Evolutionary conservation across 2,329 filamentous ascomycete genomes (phyloP).

Genomic region (Scolecobasidium constrictum): DNA sequence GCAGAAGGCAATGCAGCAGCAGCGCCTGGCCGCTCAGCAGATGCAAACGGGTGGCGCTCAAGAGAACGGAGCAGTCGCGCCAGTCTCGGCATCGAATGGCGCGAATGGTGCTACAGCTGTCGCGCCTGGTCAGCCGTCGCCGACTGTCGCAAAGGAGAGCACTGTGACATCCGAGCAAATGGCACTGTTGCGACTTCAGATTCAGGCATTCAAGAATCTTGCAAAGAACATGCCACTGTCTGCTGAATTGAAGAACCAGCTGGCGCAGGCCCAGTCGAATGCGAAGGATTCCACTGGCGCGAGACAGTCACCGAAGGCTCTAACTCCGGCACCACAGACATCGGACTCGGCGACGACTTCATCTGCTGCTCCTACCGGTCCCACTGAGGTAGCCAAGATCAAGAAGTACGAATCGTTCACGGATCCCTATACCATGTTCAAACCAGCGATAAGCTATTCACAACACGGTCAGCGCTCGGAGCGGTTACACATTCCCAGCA

Average conservation of each 20-base stretch:
- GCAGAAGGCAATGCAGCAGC: slow-evolving; percentile 28
- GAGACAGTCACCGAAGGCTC: slow-evolving; percentile 34
- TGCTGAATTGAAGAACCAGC: slow-evolving; percentile 64
- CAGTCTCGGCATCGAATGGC: not conserved
- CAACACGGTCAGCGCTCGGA: slow-evolving; percentile 68
- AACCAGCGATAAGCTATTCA: slow-evolving; percentile 55
- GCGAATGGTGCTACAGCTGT: slow-evolving; percentile 6
- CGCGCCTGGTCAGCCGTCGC: not conserved
- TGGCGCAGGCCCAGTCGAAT: slow-evolving; percentile 60
- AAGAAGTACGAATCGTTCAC: slow-evolving; percentile 43
- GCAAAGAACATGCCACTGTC: slow-evolving; percentile 81
- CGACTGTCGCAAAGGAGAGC: not conserved
- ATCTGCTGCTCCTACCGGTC: slow-evolving; percentile 39
- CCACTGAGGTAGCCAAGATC: slow-evolving; percentile 24
- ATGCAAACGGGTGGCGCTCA: slow-evolving; percentile 34
- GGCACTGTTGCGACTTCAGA: slow-evolving; percentile 69
- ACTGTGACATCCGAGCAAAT: slow-evolving; percentile 44
- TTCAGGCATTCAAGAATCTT: slow-evolving; percentile 81
- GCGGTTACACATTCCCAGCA: slow-evolving; percentile 70
- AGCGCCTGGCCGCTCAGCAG: slow-evolving; percentile 28
- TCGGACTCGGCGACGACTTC: slow-evolving; percentile 35
- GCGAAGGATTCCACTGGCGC: slow-evolving; percentile 11
- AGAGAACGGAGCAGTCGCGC: slow-evolving; percentile 5
- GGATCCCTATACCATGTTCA: slow-evolving; percentile 48
- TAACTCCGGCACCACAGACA: slow-evolving; percentile 25